phyloP scores from a whole-genome alignment of 495 filamentous ascomycete genomes.

The Aspergillus leporis region DNA sequence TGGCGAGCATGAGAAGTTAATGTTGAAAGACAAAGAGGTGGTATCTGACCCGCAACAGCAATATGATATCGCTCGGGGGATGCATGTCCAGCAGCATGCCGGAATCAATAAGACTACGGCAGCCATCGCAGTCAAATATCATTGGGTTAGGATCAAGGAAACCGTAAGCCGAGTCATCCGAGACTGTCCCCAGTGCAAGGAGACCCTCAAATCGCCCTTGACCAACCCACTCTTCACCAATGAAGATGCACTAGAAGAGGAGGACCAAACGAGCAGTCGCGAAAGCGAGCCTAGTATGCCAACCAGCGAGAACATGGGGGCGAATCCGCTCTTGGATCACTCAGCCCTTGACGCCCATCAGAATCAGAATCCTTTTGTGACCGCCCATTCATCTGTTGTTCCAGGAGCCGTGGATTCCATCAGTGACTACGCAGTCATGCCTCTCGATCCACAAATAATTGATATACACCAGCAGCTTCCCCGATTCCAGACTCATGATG shows the following conservation, averaged over 20 bases:
- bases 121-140: conserved; percentile 88
- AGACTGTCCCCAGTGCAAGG: conserved; percentile 89
- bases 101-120: conserved; percentile 99
- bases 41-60: conserved; percentile 88
- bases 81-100: conserved; percentile 78
- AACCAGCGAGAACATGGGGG: conserved; percentile 20
- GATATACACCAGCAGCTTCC: conserved; percentile 42
- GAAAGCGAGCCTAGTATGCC: conserved; percentile 18
- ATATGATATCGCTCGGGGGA: conserved; percentile 79
- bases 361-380: conserved; percentile 38
- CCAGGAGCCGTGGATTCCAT: conserved; percentile 38
- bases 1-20: conserved; percentile 69
- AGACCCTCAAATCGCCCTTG: conserved; percentile 60
- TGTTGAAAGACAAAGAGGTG: conserved; percentile 98
- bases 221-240: conserved; percentile 28
- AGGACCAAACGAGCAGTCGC: conserved; percentile 19
- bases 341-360: conserved; percentile 27
- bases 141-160: conserved; percentile 99
- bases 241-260: conserved; percentile 29
- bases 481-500: conserved; percentile 39
- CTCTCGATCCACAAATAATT: conserved; percentile 49
- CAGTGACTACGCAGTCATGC: conserved; percentile 40
- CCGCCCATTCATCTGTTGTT: conserved; percentile 27
- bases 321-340: conserved; percentile 36
- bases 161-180: conserved; percentile 93